Evolutionary conservation across 306 rosid species (phyloP).

Genomic region (Cucumis sativus): Cucumber_9930_V3 NC_026658.2:20256001-20256500

Average conservation of each 20-base stretch:
- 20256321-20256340: constrained; percentile 37
- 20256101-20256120: neutral
- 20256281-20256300: constrained; percentile 46
- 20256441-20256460: neutral
- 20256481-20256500: too few species aligned
- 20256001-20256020: constrained; percentile 6
- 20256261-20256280: constrained; percentile 65
- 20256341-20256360: constrained; percentile 45
- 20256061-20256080: constrained; percentile 44
- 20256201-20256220: too few species aligned
- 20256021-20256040: neutral
- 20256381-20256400: constrained; percentile 45
- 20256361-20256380: constrained; percentile 63
- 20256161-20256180: neutral
- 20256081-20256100: constrained; percentile 66
- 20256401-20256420: constrained; percentile 41
- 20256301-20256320: constrained; percentile 37
- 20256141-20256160: neutral
- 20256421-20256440: constrained; percentile 48
- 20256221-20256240: constrained; percentile 61
- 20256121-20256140: neutral
- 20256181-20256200: too few species aligned
- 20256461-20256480: neutral
- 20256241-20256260: constrained; percentile 43
- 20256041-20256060: constrained; percentile 27